Base-by-base conservation (phyloP, 768 basidiomycete species). In the Suillus subaureus region DNA sequence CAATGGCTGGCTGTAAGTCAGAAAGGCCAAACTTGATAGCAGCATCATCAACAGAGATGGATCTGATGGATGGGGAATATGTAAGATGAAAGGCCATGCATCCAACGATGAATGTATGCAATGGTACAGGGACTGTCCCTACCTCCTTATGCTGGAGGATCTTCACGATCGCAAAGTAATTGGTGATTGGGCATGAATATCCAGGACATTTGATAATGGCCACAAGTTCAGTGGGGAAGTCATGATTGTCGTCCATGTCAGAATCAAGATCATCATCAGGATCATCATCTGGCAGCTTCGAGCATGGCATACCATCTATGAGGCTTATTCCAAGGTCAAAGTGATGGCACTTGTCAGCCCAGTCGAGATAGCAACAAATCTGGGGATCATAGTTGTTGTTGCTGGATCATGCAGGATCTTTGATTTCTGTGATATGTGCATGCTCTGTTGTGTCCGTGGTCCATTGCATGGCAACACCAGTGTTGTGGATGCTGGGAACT, bases 1-100 rank as follows among this genome's bases (percentile, higher is more conserved):
- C 65, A 13, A 78, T 66, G 2, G 73, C 73, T 1, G 71, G 54
- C 13, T 64, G 67, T n/a, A 78, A 71, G 65, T 78, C 75, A 2
- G 66, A 69, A 15, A 79, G 55, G 16, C 61, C 40, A 63, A 72
- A 79, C 31, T 64, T 52, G 5, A 16, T 13, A 1, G 73, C 69
- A n/a, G 66, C 73, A 37, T 72, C 66, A 37, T 75, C 68, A 35
- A 79, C 61, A 8, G 67, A 40, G 23, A 75, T 70, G 26, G 57
- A 35, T 37, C 63, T 62, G 33, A 67, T 66, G 31, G 39, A 52
- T 26, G 77, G 74, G 54, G 70, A 67, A 18, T 70, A 66, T 6
- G 67, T 65, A 9, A 79, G 64, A 65, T 75, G 72, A 65, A 76
- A 70, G 6, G 71, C 72, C 13, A 69, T 67, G 2, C 60, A 60